Base-by-base conservation (phyloP, 2,329 filamentous ascomycete species). In the Apiospora koreana region DNA sequence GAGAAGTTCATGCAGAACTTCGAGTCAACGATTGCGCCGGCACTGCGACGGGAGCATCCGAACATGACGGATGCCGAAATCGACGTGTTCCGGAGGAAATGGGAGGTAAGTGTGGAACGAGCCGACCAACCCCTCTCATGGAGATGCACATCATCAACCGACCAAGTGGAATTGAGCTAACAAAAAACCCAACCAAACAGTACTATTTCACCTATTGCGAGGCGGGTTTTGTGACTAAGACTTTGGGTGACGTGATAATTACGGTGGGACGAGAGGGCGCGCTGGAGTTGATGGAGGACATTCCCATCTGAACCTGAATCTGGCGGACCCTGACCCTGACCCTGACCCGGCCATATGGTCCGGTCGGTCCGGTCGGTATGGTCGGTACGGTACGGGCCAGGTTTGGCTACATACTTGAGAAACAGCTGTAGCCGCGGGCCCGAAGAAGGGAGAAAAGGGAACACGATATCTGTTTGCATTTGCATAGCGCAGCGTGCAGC, bases 191-290 rank as follows among this genome's bases (percentile, higher is more conserved):
- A 31, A 31, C 25, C 71, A 50, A n/a, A 45, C 72, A 89, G 83
- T 94, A 93, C 76, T 94, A 94, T 78, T 94, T 94, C 79, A 85
- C 87, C 28, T 94, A 94, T 77, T 93, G 91, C 72, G 92, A 94
- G 78, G 91, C 91, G 48, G 92, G 91, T 0, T 94, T 94, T 76
- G 82, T 87, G 70, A 92, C 89, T 7, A 93, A 93, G 80, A 92
- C 90, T 2, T 79, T 94, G 25, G 91, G 91, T 2, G 92, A 94
- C 80, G 89, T 90, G 1, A 92, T 94, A 67, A 88, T 94, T 72
- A 93, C 90, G 0, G 89, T 93, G 14, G 89, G 87, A 1, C 84
- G 90, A 54, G 90, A 92, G 76, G 89, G 90, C 2, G 86, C 89
- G 2, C 79, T 88, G 76, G 89, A 92, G 79, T 84, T 93, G 83